Percentiles rank a stretch among this genome's conserved stretches.
These are phyloP conservation scores for Erigeron canadensis DNA, from an alignment of 129 eudicot species.

Conservation along the genomic window DNA sequence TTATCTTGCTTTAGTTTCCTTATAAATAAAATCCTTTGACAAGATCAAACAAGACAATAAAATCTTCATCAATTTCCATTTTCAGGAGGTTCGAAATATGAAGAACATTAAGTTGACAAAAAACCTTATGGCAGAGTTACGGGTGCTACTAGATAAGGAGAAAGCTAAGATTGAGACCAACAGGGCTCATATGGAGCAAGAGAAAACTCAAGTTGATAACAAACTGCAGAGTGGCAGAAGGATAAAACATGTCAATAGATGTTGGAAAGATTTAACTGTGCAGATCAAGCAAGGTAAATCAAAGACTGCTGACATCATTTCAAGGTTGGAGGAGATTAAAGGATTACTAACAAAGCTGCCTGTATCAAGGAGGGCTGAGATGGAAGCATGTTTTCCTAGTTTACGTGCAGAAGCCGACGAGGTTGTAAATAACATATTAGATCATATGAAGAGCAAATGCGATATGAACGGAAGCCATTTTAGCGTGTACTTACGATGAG, in stretches of 20 bases:
- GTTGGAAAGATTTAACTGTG: not conserved
- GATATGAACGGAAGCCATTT: not conserved
- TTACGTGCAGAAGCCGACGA: not conserved
- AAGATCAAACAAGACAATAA: too few species aligned
- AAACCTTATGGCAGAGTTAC: not conserved
- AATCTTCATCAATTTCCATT: too few species aligned
- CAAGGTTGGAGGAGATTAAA: not conserved
- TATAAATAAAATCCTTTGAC: too few species aligned
- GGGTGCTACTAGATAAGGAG: not conserved
- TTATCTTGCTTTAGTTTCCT: too few species aligned
- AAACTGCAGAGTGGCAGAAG: not conserved
- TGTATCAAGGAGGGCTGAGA: not conserved
- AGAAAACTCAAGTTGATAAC: not conserved
- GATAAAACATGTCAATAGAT: not conserved
- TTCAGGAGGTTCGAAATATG: not conserved
- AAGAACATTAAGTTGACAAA: not conserved
- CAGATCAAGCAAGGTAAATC: not conserved
- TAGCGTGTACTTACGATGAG: not conserved
- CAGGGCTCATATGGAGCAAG: not conserved
- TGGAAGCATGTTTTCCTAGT: conserved; percentile 7
- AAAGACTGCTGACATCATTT: not conserved
- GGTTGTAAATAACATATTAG: not conserved
- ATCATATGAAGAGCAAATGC: not conserved
- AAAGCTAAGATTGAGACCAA: not conserved
- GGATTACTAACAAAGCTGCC: not conserved